Percentiles rank a stretch among this genome's conserved stretches.
Conservation (phyloP, 179 eudicot species). For the Spergularia azorica region DNA sequence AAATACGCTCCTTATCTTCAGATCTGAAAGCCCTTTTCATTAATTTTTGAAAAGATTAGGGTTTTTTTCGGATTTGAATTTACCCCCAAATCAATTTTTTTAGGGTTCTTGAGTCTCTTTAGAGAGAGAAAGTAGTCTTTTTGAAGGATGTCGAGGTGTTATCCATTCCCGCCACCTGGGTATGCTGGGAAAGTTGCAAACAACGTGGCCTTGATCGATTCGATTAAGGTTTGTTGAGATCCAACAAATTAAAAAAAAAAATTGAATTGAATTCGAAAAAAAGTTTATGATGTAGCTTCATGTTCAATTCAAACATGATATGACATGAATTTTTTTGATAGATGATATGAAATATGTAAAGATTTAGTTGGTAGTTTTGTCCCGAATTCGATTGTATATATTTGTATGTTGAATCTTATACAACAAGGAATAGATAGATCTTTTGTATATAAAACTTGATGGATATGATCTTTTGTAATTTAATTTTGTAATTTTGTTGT, state of each 20-base stretch:
- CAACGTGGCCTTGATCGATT: conserved; percentile 79
- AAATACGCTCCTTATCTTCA: neutral
- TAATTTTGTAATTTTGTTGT: neutral
- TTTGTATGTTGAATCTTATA: too few relatives aligned
- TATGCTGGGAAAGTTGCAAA: conserved; percentile 44
- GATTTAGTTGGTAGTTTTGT: too few relatives aligned
- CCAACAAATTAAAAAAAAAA: conserved; percentile 24
- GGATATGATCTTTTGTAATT: neutral
- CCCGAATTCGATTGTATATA: too few relatives aligned
- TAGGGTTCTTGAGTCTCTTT: neutral
- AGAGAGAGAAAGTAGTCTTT: neutral
- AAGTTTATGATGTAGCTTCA: conserved; percentile 16
- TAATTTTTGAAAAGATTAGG: conserved; percentile 9
- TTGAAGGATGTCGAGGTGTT: conserved; percentile 71
- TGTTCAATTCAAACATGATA: neutral
- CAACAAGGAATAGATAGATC: too few relatives aligned
- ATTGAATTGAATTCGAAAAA: neutral
- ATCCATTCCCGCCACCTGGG: conserved; percentile 64
- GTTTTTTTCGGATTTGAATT: neutral
- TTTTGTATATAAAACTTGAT: too few relatives aligned
- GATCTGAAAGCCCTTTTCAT: conserved; percentile 15
- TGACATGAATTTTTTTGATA: conserved; percentile 16
- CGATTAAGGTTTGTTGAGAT: conserved; percentile 91
- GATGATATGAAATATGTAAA: conserved; percentile 12
- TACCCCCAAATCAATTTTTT: neutral